Base-by-base conservation (phyloP, 306 rosid genomes). In the Cajanus cajan region DNA sequence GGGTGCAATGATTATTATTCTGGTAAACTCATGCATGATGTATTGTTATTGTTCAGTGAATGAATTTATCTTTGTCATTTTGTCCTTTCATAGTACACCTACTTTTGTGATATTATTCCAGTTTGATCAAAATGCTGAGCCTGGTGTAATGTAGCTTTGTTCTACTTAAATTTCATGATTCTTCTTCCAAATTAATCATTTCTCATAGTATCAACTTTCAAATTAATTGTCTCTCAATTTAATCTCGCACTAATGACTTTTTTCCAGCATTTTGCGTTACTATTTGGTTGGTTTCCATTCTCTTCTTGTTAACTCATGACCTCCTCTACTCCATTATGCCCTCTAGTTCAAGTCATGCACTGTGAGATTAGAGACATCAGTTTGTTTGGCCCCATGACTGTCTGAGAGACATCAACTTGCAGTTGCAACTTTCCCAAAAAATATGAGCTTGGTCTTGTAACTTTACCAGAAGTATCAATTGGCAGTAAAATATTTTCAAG, bases 111-210 rank as follows among this genome's bases (percentile, higher is more conserved):
- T 65, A 13, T 12, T 51, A 21, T 63, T 80, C 59, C 39, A 50
- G 14, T 57, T 74, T 47, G 22, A 75, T 58, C 58, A 54, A 33
- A 66, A 62, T 78, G 48, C n/a, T 37, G 62, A 43, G 28, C 18
- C 47, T 50, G 57, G 16, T 47, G 7, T 43, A 59, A 48, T 72
- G 57, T 59, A 8, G 19, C 71, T 48, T 50, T 48, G 28, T 33
- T 3, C 47, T 41, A 41, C 47, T 41, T 41, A 1, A 8, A 8
- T 41, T 41, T 41, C 47, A 41, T 41, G 47, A 41, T 41, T 8
- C 47, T 41, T 41, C 47, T 8, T 41, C 9, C 47, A 41, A 9
- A 41, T 41, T 41, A 41, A 8, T 11, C 14, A 3, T 41, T 13
- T 41, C 47, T 9, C 4, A 1, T 37, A 37, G 8, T 37, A 37